A percentile compares a stretch with the other conserved stretches of the same genome.
Conservation (phyloP, 352 stramenopile genomes). For the Phytopythium boreale region DNA sequence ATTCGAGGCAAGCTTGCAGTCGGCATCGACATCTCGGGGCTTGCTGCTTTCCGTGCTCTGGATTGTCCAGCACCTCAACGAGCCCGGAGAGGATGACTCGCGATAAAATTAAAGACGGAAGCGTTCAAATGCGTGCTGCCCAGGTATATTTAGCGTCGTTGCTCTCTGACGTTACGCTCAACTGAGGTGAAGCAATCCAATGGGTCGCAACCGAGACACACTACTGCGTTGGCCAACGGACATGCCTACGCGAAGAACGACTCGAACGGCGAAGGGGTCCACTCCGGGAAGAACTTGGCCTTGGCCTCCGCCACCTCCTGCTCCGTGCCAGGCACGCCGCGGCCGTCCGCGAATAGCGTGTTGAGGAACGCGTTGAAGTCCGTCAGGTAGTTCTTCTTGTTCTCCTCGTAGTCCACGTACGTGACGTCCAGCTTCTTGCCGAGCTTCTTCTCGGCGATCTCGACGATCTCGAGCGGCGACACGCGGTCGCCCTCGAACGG, state of each 20-base stretch:
- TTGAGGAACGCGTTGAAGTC: slow-evolving; percentile 18
- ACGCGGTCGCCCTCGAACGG: neutral
- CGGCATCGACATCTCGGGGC: neutral
- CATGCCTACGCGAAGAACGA: neutral
- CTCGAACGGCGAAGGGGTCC: slow-evolving; percentile 22
- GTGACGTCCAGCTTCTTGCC: slow-evolving; percentile 18
- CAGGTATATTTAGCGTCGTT: no score
- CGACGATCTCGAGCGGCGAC: neutral
- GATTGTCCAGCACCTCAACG: no score
- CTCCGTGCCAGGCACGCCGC: slow-evolving; percentile 14
- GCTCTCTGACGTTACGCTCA: no score
- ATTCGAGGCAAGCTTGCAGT: neutral
- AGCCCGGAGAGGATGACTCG: no score
- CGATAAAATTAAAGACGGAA: no score
- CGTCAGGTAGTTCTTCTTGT: slow-evolving; percentile 21
- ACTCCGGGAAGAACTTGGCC: slow-evolving; percentile 24
- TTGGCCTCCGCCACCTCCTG: slow-evolving; percentile 17
- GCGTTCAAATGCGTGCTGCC: no score
- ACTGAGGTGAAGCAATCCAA: no score
- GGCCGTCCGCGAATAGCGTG: slow-evolving; percentile 16
- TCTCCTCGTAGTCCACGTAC: slow-evolving; percentile 16
- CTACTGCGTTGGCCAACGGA: no score
- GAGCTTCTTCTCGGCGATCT: slow-evolving; percentile 3
- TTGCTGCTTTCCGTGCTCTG: no score
- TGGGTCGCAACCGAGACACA: no score